Conservation (phyloP, 768 basidiomycete species). For the Gloeophyllum trabeum region DNA sequence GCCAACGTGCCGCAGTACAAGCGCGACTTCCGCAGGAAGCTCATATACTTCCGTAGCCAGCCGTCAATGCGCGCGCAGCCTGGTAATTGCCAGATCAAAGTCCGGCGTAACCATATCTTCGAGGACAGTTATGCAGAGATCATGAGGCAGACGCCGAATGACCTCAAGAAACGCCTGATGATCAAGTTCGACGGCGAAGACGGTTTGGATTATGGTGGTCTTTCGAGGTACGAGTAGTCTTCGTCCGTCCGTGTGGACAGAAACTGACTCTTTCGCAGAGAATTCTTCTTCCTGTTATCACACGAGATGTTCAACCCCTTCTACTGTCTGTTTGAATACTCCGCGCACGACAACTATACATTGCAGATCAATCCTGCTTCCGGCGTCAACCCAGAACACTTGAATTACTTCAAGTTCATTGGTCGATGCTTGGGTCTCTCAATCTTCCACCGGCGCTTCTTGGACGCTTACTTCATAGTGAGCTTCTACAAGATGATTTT, state of each 20-base stretch:
- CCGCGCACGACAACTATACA: conserved; percentile 99
- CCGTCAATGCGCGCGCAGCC: conserved; percentile 97
- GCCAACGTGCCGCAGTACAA: conserved; percentile 99
- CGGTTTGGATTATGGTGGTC: conserved; percentile 95
- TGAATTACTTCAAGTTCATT: conserved; percentile 99
- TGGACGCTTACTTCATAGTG: conserved; percentile 98
- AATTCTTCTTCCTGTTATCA: conserved; percentile 99
- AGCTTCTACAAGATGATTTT: conserved; percentile 99
- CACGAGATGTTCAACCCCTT: conserved; percentile 99
- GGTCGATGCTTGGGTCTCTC: conserved; percentile 91
- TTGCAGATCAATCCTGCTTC: conserved; percentile 99
- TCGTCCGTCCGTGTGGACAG: not conserved
- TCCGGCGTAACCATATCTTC: conserved; percentile 95
- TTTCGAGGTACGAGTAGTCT: conserved; percentile 74
- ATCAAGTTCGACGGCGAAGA: conserved; percentile 99
- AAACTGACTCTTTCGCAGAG: conserved; percentile 37
- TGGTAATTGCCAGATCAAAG: conserved; percentile 98
- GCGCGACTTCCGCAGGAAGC: conserved; percentile 97
- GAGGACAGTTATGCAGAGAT: conserved; percentile 99
- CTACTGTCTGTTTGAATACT: conserved; percentile 99
- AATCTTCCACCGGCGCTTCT: conserved; percentile 98
- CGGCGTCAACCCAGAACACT: conserved; percentile 95
- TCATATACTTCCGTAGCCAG: conserved; percentile 98
- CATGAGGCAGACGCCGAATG: conserved; percentile 97
- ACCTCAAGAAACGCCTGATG: conserved; percentile 97